Percentiles rank a stretch among this genome's conserved stretches.
These are phyloP conservation scores for Cercis canadensis DNA, from an alignment of 306 rosid species.

Conservation along the genomic window DNA sequence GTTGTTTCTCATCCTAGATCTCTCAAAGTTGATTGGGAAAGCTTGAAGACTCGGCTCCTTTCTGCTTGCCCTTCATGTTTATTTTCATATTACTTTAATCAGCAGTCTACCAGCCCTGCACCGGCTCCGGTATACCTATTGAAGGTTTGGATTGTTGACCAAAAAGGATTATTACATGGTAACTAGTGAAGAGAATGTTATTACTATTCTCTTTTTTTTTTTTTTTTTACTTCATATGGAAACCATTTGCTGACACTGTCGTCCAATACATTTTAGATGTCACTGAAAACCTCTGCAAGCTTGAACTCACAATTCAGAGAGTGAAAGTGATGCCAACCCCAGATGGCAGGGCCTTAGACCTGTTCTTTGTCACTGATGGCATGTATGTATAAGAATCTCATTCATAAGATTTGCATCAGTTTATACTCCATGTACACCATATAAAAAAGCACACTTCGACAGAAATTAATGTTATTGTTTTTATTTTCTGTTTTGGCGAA, in stretches of 20 bases:
- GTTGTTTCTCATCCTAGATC: conserved; percentile 59
- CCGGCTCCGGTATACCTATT: conserved; percentile 62
- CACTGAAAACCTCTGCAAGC: conserved; percentile 75
- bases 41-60: conserved; percentile 65
- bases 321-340: conserved; percentile 95
- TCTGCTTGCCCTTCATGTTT: conserved; percentile 74
- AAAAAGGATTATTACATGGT: conserved; percentile 82
- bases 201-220: conserved; percentile 4
- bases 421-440: not conserved
- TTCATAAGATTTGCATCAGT: conserved; percentile 7
- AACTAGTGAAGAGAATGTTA: not conserved
- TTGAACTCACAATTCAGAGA: conserved; percentile 74
- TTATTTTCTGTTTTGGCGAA: no score
- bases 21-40: conserved; percentile 69
- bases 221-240: conserved; percentile 8
- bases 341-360: conserved; percentile 79
- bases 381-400: conserved; percentile 60
- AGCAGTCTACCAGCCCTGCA: conserved; percentile 43
- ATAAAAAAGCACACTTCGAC: not conserved
- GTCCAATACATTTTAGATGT: conserved; percentile 54
- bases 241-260: conserved; percentile 30
- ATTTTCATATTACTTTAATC: conserved; percentile 54
- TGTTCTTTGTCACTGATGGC: conserved; percentile 83
- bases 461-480: no score
- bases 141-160: conserved; percentile 73